Evolutionary conservation across 2,329 filamentous ascomycete genomes (phyloP), one percentile per base, ranked within the genome.

Genomic region (Sclerotinia minor): DNA sequence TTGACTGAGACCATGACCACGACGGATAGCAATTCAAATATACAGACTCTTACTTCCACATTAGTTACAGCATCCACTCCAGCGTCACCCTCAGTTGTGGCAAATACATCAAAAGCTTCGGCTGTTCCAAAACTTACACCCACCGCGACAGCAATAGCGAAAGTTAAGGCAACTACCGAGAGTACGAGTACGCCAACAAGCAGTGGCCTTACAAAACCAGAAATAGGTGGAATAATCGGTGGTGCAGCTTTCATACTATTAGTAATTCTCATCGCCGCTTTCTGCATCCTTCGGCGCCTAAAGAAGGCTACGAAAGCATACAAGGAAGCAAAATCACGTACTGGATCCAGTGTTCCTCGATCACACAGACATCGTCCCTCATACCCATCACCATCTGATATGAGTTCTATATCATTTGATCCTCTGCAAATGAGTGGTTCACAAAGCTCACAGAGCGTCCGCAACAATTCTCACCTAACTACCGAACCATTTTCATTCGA

Each of bases 201-300:
- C 21, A 69, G 45, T 24, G 74, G 75, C 3, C 70, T 76, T 26
- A 72, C 72, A 29, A 74, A 69, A 8, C 59, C 71, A n/a, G 78
- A 81, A 35, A 76, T 87, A 2, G 84, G 82, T 3, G 85, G 85
- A 2, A 85, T 87, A 29, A 79, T 87, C 45, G 83, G 80, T 2
- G 85, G 83, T 1, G 81, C 81, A 17, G 77, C 84, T 3, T 79
- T 78, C 0, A 73, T 87, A 15, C 76, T 87, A 2, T 67, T 84
- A 1, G 77, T 82, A 35, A 78, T 86, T 15, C 50, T 87, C 7
- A 76, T 80, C 2, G 80, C 80, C 0, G 78, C 83, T 2, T 82
- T 79, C 69, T 76, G 85, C 60, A 81, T 87, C 58, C 78, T 87
- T 57, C 79, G 82, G 1, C 81, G 81, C 13, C 79, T 87, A 21